A percentile compares a stretch with the other conserved stretches of the same genome.
Conservation (phyloP, 257 asterid genomes). For the Phtheirospermum japonicum region DNA sequence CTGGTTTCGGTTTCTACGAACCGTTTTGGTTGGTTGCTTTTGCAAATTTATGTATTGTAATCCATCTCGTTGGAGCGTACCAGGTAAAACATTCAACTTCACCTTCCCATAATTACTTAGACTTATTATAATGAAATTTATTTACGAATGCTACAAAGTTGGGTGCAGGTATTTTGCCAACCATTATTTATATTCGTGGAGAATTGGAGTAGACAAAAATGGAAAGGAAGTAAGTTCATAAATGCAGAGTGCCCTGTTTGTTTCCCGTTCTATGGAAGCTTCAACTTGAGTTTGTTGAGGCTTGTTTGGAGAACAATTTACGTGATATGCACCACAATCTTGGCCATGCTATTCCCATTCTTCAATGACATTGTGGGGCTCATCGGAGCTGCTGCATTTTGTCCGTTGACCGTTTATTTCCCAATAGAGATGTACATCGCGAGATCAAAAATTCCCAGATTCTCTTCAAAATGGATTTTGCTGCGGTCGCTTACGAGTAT, state of each 20-base stretch:
- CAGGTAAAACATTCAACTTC: conserved; percentile 36
- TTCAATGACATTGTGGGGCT: conserved; percentile 72
- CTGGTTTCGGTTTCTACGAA: conserved; percentile 72
- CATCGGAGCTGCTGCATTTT: conserved; percentile 59
- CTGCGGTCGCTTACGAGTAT: conserved; percentile 38
- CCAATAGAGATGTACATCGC: conserved; percentile 61
- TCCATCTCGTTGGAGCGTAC: conserved; percentile 82
- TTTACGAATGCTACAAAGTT: no score
- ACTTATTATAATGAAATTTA: no score
- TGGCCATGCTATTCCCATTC: conserved; percentile 67
- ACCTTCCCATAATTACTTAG: no score
- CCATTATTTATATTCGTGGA: conserved; percentile 62
- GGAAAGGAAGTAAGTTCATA: conserved; percentile 39
- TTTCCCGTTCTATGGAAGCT: conserved; percentile 27
- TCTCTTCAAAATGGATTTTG: conserved; percentile 43
- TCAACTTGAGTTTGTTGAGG: conserved; percentile 42
- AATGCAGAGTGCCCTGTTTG: conserved; percentile 24
- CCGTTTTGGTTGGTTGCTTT: conserved; percentile 65
- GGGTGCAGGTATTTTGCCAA: conserved; percentile 57
- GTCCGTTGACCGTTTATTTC: conserved; percentile 62
- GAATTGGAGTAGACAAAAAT: conserved; percentile 28
- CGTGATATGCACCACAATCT: conserved; percentile 42
- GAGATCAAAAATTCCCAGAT: conserved; percentile 31
- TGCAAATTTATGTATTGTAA: conserved; percentile 53
- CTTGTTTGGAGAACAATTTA: conserved; percentile 57